A percentile compares a stretch with the other conserved stretches of the same genome.
phyloP scores from a whole-genome alignment of 2,329 filamentous ascomycete species.

The Dothistroma septosporum region DNA sequence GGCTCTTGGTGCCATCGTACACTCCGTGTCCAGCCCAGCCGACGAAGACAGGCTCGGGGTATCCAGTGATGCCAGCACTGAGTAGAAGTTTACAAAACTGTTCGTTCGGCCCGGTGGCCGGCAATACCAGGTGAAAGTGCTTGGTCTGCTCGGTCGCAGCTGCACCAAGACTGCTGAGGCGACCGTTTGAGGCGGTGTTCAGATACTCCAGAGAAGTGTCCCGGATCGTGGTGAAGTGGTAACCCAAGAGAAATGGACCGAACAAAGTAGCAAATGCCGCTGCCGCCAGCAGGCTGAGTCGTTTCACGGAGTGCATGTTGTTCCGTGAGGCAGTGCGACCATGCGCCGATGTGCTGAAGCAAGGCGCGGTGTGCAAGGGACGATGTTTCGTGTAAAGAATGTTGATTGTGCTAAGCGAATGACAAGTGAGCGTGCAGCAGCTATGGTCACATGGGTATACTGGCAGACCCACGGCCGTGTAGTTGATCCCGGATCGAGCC shows the following conservation, averaged over 20 bases:
- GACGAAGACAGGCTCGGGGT: constrained; percentile 27
- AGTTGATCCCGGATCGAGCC: background rate
- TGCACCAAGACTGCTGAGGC: background rate
- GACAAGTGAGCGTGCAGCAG: background rate
- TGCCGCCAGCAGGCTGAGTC: constrained; percentile 14
- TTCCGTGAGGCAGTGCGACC: background rate
- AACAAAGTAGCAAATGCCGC: constrained; percentile 13
- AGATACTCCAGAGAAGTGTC: constrained; percentile 14
- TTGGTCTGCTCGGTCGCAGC: constrained; percentile 2
- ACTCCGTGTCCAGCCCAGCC: constrained; percentile 25
- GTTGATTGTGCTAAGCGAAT: background rate
- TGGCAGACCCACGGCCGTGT: background rate
- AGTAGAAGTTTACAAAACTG: constrained; percentile 23
- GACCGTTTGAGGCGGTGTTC: constrained; percentile 4
- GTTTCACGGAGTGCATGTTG: constrained; percentile 14
- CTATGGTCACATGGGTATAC: background rate
- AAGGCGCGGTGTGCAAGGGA: background rate
- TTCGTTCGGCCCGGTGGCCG: constrained; percentile 17
- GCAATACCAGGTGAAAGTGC: constrained; percentile 19
- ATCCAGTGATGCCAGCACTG: constrained; percentile 24
- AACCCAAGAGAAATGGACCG: constrained; percentile 21
- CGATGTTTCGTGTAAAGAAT: background rate
- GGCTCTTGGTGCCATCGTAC: constrained; percentile 34
- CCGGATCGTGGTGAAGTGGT: constrained; percentile 19
- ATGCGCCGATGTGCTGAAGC: background rate